These are phyloP conservation scores for Beauveria bassiana DNA, from an alignment of 2,329 filamentous ascomycete genomes.

Conservation along the genomic window DNA sequence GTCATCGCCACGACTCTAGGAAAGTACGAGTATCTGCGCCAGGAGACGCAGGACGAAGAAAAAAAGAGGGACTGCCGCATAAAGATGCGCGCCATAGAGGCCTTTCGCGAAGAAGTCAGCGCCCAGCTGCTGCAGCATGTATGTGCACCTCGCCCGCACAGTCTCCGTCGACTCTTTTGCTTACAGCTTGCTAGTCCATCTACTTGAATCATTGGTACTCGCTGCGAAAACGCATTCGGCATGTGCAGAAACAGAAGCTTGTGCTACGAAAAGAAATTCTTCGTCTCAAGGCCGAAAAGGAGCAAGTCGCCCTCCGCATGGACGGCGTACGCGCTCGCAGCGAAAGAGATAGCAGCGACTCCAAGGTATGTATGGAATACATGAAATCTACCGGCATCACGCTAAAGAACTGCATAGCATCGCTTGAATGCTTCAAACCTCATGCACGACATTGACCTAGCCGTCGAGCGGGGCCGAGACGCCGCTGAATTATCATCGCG, in stretches of 20 bases:
- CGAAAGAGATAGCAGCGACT: slow-evolving; percentile 46
- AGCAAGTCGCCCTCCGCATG: slow-evolving; percentile 54
- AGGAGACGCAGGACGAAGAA: slow-evolving; percentile 33
- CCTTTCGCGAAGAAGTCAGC: slow-evolving; percentile 50
- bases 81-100: slow-evolving; percentile 49
- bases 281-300: slow-evolving; percentile 48
- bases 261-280: slow-evolving; percentile 53
- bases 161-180: not conserved
- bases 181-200: slow-evolving; percentile 36
- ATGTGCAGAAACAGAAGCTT: slow-evolving; percentile 50
- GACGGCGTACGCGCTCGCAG: slow-evolving; percentile 47
- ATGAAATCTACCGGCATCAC: no score
- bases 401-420: slow-evolving; percentile 22
- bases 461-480: slow-evolving; percentile 41
- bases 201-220: slow-evolving; percentile 52
- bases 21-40: slow-evolving; percentile 35
- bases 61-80: slow-evolving; percentile 46
- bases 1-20: slow-evolving; percentile 44
- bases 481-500: slow-evolving; percentile 38
- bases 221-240: slow-evolving; percentile 48
- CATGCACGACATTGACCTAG: slow-evolving; percentile 56
- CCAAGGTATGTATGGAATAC: slow-evolving; percentile 37
- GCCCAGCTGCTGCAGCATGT: slow-evolving; percentile 52
- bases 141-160: slow-evolving; percentile 20
- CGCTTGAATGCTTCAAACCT: slow-evolving; percentile 47